A percentile compares a stretch with the other conserved stretches of the same genome.
These are phyloP conservation scores for Flueggea neowawraea DNA, from an alignment of 441 rosid species.

Conservation along the genomic window DNA sequence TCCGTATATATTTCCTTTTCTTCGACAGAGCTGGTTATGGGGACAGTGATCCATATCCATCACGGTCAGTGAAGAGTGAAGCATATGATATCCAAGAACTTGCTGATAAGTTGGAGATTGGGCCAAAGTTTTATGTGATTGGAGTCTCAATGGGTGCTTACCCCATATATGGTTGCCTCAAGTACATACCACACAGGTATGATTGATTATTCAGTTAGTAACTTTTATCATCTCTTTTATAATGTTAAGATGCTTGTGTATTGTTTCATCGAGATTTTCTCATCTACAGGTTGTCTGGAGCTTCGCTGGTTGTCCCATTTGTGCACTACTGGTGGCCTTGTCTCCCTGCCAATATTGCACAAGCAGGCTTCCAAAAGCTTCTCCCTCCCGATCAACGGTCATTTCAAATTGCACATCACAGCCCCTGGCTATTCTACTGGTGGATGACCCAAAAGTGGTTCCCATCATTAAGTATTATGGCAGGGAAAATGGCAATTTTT, in stretches of 20 bases:
- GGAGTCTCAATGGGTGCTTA: constrained; percentile 74
- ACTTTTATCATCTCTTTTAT: neutral
- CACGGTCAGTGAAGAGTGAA: constrained; percentile 61
- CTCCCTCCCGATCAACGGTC: constrained; percentile 16
- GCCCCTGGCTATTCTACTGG: constrained; percentile 78
- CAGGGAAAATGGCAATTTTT: constrained; percentile 36
- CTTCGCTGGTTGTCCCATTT: constrained; percentile 65
- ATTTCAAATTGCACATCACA: constrained; percentile 47
- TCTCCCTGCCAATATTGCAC: constrained; percentile 46
- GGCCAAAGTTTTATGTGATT: constrained; percentile 51
- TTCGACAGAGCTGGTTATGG: constrained; percentile 84
- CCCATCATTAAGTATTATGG: constrained; percentile 42
- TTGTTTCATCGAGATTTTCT: neutral
- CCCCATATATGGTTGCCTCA: constrained; percentile 60
- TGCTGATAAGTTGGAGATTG: constrained; percentile 50
- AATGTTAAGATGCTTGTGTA: constrained; percentile 7
- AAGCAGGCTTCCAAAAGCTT: constrained; percentile 27
- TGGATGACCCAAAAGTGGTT: constrained; percentile 79
- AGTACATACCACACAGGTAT: constrained; percentile 74
- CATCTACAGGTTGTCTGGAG: constrained; percentile 13
- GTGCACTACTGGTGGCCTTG: constrained; percentile 70
- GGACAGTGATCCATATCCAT: constrained; percentile 69
- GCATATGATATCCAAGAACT: constrained; percentile 76
- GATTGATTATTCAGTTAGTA: constrained; percentile 7
- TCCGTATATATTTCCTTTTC: constrained; percentile 43